Conservation (phyloP, 208 protist genomes). For the Trypanosoma grayi region DNA sequence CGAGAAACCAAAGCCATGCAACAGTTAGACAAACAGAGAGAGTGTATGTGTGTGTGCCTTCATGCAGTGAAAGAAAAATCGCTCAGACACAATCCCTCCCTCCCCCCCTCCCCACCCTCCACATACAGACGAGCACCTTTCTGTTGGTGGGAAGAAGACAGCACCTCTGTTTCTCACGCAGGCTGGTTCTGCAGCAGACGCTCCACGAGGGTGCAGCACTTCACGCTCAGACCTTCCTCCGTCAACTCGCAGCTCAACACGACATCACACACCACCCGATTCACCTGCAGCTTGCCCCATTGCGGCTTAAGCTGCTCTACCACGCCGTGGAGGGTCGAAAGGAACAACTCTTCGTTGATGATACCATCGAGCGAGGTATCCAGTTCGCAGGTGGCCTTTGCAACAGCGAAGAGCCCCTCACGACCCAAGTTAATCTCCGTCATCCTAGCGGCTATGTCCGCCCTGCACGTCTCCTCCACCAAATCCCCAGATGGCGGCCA, state of each 20-base stretch:
- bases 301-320: not conserved
- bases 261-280: not conserved
- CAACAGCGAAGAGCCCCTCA: constrained; percentile 1
- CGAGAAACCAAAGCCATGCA: no score
- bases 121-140: no score
- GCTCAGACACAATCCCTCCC: no score
- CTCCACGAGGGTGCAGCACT: constrained; percentile 4
- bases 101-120: no score
- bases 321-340: not conserved
- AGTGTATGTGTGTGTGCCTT: no score
- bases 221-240: not conserved
- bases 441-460: constrained; percentile 1
- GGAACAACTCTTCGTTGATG: not conserved
- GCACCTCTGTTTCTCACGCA: no score
- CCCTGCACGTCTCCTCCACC: not conserved
- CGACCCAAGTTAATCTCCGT: constrained; percentile 1
- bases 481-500: constrained; percentile 1
- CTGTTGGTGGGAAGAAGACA: no score
- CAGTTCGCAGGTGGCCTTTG: not conserved
- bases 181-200: constrained; percentile 1
- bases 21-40: no score
- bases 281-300: not conserved
- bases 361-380: not conserved
- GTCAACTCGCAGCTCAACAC: constrained; percentile 1
- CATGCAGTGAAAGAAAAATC: no score